Evolutionary conservation across 805 yeast genomes (phyloP).

Genomic region (Scheffersomyces amazonensis): DNA sequence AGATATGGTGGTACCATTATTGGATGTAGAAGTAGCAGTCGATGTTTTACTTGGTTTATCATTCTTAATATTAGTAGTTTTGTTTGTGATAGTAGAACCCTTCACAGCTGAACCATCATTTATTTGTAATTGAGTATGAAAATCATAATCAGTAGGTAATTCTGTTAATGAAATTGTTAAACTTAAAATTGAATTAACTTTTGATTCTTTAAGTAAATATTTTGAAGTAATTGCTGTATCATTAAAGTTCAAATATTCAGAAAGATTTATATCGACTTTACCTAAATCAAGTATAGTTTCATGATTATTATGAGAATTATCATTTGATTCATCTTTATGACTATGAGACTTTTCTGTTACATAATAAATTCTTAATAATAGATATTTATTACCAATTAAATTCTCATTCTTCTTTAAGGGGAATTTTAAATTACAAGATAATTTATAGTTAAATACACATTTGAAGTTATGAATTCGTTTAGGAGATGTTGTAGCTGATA

Average conservation of each 20-base stretch:
- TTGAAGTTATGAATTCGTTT: conserved; percentile 37
- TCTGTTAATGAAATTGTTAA: conserved; percentile 53
- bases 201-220: conserved; percentile 72
- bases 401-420: conserved; percentile 37
- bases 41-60: conserved; percentile 1
- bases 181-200: conserved; percentile 76
- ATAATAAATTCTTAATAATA: conserved; percentile 36
- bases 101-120: conserved; percentile 22
- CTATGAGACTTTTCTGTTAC: conserved; percentile 18
- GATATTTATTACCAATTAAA: conserved; percentile 41
- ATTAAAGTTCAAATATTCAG: conserved; percentile 64
- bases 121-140: conserved; percentile 40
- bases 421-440: conserved; percentile 37
- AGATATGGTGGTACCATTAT: background rate
- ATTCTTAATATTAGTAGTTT: background rate
- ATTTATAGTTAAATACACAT: conserved; percentile 33
- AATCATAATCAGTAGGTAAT: conserved; percentile 34
- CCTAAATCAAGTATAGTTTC: conserved; percentile 56
- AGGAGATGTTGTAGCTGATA: conserved; percentile 27
- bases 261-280: conserved; percentile 57
- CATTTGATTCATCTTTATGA: conserved; percentile 6
- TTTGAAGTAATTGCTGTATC: conserved; percentile 51
- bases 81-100: too few species aligned
- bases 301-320: background rate
- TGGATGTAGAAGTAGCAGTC: background rate